A percentile compares a stretch with the other conserved stretches of the same genome.
phyloP scores from a whole-genome alignment of 78 protist species.

The Bodo saltans region DNA sequence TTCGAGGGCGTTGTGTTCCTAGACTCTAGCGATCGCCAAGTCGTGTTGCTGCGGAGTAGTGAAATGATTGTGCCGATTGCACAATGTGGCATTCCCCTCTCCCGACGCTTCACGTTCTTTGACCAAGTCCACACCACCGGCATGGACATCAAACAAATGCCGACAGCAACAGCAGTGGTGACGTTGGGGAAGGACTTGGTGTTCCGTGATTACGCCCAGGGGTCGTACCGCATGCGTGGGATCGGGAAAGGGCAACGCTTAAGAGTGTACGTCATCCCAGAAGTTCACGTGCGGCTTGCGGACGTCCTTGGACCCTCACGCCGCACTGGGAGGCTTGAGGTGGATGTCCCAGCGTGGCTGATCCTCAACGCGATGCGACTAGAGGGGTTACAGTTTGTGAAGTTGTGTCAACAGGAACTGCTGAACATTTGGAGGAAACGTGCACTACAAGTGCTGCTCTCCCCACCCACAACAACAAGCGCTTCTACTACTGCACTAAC shows the following conservation, averaged over 20 bases:
- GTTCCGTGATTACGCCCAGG: conserved; percentile 75
- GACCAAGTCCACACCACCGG: conserved; percentile 82
- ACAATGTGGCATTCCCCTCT: conserved; percentile 51
- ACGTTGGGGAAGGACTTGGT: conserved; percentile 81
- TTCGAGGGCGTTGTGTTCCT: conserved; percentile 60
- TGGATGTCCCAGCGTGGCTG: conserved; percentile 51
- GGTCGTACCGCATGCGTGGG: conserved; percentile 78
- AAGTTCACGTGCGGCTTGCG: conserved; percentile 17
- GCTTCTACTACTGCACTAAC: no score
- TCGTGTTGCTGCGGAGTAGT: conserved; percentile 34
- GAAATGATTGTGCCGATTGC: conserved; percentile 37
- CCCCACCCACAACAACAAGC: no score
- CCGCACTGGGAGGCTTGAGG: neutral
- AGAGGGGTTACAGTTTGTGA: conserved; percentile 31
- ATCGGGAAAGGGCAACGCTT: conserved; percentile 66
- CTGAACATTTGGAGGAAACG: conserved; percentile 29
- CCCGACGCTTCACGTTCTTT: conserved; percentile 63
- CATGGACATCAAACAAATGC: conserved; percentile 66
- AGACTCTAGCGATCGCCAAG: conserved; percentile 48
- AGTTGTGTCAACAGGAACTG: conserved; percentile 41
- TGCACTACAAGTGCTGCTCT: conserved; percentile 7
- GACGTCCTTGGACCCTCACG: neutral
- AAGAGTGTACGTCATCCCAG: conserved; percentile 49
- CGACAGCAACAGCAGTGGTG: conserved; percentile 62
- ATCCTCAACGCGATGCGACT: conserved; percentile 29